Evolutionary conservation across 2,329 filamentous ascomycete genomes (phyloP), one percentile per base, ranked within the genome.

Genomic region (Trichoderma cornu-damae): DNA sequence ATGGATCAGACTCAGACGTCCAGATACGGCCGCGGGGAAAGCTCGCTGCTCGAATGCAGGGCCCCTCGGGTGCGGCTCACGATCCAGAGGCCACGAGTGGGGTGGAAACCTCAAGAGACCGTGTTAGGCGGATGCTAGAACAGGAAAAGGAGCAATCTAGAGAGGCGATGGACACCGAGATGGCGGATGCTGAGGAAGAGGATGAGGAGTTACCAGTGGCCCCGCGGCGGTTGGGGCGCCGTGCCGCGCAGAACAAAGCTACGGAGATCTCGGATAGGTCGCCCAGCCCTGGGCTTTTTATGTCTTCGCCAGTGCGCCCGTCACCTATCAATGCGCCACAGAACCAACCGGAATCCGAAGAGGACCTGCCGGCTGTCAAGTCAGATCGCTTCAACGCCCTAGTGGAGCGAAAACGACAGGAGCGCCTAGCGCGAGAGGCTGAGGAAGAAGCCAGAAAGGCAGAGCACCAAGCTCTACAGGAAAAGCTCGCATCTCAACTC

Each of bases 341-440:
- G 16, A 67, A 71, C 35, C 75, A 72, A 38, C 69, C 70, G 2
- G 75, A 72, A 44, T 75, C 72, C 2, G 79, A 82, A 20, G 72
- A 73, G 8, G 77, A 81, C 6, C 58, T 82, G 1, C 77, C 81
- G 5, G 61, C 72, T 9, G 61, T 71, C 54, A 74, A 79, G 60
- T 80, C 83, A 48, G 76, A 81, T 38, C 83, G 86, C 4, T 86
- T 96, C 65, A 77, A 84, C 60, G 87, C 86, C 6, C 80, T 95
- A 0, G 81, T 94, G 9, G 84, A 84, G 44, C 82, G 84, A 64
- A 94, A 93, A 67, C 82, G 85, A 49, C 80, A 85, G 61, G 87
- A 94, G 67, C 81, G 87, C 6, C 74, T 85, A 34, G 86, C 82
- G 3, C 83, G 79, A 51, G 87, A 94, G 65, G 83, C 81, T 18